A percentile compares a stretch with the other conserved stretches of the same genome.
These are phyloP conservation scores for Populus deltoides DNA, from an alignment of 345 rosid species.

Conservation along the genomic window DNA sequence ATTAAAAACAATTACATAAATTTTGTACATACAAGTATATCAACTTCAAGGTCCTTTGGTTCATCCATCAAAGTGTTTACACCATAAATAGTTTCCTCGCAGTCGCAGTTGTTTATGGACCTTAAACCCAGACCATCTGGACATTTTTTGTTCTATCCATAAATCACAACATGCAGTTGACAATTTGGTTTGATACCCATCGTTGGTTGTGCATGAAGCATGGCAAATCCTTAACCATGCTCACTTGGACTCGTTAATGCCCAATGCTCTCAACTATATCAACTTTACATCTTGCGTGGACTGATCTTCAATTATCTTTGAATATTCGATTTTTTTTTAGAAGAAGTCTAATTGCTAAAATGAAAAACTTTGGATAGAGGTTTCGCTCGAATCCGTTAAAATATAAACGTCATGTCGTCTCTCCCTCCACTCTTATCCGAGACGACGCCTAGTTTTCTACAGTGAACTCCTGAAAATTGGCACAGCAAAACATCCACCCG, in stretches of 20 bases:
- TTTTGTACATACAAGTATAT: constrained; percentile 41
- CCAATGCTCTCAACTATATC: too few species aligned
- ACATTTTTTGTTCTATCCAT: constrained; percentile 27
- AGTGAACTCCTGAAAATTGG: not conserved
- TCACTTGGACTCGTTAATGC: not conserved
- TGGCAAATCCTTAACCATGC: constrained; percentile 12
- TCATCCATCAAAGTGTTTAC: constrained; percentile 20
- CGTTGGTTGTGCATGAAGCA: constrained; percentile 34
- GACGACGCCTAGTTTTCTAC: not conserved
- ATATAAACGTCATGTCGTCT: not conserved
- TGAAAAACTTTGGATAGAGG: too few species aligned
- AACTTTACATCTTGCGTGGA: not conserved
- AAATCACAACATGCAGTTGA: constrained; percentile 28
- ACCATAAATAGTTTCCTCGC: constrained; percentile 24
- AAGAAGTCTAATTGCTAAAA: too few species aligned
- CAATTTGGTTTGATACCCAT: constrained; percentile 41
- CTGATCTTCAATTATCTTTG: too few species aligned
- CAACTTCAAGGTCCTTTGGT: constrained; percentile 45
- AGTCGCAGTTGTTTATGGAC: too few species aligned
- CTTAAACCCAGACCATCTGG: not conserved
- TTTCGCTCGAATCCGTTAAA: too few species aligned
- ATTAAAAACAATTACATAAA: constrained; percentile 12
- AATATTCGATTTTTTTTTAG: too few species aligned
- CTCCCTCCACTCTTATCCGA: not conserved
- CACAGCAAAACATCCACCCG: not conserved